phyloP scores from a whole-genome alignment of 73 alveolate species.

The Strombidium stylifer region DNA sequence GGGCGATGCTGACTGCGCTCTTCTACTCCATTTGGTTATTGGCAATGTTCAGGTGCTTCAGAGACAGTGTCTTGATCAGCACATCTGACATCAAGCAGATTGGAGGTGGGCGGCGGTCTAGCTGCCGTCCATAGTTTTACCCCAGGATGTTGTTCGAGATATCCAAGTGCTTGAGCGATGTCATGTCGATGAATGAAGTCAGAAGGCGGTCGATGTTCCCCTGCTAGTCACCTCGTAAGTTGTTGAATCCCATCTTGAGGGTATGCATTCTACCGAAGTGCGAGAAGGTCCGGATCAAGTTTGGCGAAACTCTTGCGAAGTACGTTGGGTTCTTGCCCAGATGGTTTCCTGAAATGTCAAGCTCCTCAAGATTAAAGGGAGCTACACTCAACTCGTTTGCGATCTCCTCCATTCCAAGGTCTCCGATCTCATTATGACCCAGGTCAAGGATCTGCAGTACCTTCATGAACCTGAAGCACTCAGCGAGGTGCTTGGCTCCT shows the following conservation, averaged over 20 bases:
- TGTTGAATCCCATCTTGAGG: too few relatives aligned
- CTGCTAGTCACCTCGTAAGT: too few relatives aligned
- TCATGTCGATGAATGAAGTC: too few relatives aligned
- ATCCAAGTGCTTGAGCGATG: too few relatives aligned
- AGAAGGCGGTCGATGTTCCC: too few relatives aligned
- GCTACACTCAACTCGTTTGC: too few relatives aligned
- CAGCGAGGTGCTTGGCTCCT: slow-evolving; percentile 49
- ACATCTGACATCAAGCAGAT: slow-evolving; percentile 43
- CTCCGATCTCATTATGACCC: slow-evolving; percentile 36
- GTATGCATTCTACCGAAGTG: too few relatives aligned
- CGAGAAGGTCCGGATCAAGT: too few relatives aligned
- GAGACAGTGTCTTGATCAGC: not conserved
- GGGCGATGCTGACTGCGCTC: slow-evolving; percentile 42
- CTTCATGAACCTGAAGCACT: slow-evolving; percentile 7
- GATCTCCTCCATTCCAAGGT: slow-evolving; percentile 30
- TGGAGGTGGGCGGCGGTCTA: slow-evolving; percentile 37
- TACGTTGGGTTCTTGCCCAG: too few relatives aligned
- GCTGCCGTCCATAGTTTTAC: not conserved
- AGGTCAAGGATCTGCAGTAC: slow-evolving; percentile 3
- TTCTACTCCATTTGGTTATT: slow-evolving; percentile 39
- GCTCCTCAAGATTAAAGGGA: slow-evolving; percentile 5
- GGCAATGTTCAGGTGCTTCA: slow-evolving; percentile 36
- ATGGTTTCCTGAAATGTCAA: slow-evolving; percentile 35
- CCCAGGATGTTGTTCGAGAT: slow-evolving; percentile 41
- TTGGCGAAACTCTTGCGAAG: too few relatives aligned